Conservation (phyloP, 129 eudicot genomes). For the Helianthus tuberosus region DNA sequence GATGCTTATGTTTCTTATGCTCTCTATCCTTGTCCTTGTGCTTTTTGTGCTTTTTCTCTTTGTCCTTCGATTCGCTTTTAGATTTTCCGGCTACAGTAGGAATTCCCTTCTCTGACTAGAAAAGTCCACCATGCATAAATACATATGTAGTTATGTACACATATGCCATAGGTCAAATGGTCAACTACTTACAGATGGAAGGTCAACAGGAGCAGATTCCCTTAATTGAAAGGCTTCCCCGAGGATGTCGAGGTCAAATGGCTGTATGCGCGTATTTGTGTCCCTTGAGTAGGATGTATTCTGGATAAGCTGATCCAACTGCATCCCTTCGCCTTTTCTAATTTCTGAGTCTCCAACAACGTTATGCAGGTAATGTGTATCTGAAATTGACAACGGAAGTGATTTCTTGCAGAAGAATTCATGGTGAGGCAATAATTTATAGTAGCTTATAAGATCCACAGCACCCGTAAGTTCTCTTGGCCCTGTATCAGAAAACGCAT, state of each 20-base stretch:
- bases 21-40: conserved; percentile 84
- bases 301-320: conserved; percentile 75
- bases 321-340: conserved; percentile 92
- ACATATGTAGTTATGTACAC: neutral
- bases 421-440: conserved; percentile 71
- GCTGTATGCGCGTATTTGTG: conserved; percentile 59
- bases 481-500: conserved; percentile 37
- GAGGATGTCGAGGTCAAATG: conserved; percentile 69
- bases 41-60: conserved; percentile 85
- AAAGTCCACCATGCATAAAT: conserved; percentile 16
- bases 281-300: conserved; percentile 43
- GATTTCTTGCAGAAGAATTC: conserved; percentile 92
- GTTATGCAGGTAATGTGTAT: conserved; percentile 87
- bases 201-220: conserved; percentile 73
- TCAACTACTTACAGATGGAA: conserved; percentile 60
- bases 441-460: conserved; percentile 74
- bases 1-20: conserved; percentile 92
- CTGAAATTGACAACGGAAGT: conserved; percentile 78
- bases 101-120: conserved; percentile 77
- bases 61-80: conserved; percentile 71
- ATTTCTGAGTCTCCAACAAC: conserved; percentile 90
- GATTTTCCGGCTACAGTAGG: conserved; percentile 79
- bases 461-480: conserved; percentile 93
- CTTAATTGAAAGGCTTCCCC: conserved; percentile 76
- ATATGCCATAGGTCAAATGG: neutral